Evolutionary conservation across 306 rosid genomes (phyloP), one percentile per base, ranked within the genome.

Genomic region (Dalbergia cultrata): DNA sequence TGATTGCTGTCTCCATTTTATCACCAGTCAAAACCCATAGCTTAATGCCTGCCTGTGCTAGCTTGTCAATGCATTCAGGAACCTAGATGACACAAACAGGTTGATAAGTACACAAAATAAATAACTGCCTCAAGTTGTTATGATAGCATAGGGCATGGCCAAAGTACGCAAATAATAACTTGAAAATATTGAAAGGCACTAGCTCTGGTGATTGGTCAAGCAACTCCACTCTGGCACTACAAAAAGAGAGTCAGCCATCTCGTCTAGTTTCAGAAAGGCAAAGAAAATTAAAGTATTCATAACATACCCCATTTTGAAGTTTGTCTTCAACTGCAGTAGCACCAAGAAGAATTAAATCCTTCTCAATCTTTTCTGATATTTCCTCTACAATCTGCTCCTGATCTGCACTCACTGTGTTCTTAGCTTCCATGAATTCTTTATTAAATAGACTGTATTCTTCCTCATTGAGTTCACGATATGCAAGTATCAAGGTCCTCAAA

Each of bases 291-390:
- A 26, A 57, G 31, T 45, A 8, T 26, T 75, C 31, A 34, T 58
- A 58, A 60, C 78, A 69, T 82, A 82, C 85, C 81, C 85, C 85
- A 31, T 37, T 69, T 82, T 82, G 85, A 76, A 82, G 85, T 76
- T 76, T 76, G 73, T 82, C 85, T 70, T 82, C 85, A 69, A 82
- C 81, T n/a, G 85, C 85, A 50, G 85, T 82, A 22, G 81, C 85
- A 50, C 85, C 85, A 18, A 82, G 81, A 69, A 82, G 85, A 69
- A 69, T 52, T 13, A 76, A 76, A 37, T 82, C 81, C 73, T 69
- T 82, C 73, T 82, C 81, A 39, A 82, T 76, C 73, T 69, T 82
- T 70, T 82, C 67, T 39, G 70, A 70, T 69, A 76, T 9, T 62
- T 82, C 74, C 61, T 82, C 74, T 21, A 76, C 73, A 68, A 82